Evolutionary conservation across 345 rosid species (phyloP).

Genomic region (Populus ilicifolia): DNA sequence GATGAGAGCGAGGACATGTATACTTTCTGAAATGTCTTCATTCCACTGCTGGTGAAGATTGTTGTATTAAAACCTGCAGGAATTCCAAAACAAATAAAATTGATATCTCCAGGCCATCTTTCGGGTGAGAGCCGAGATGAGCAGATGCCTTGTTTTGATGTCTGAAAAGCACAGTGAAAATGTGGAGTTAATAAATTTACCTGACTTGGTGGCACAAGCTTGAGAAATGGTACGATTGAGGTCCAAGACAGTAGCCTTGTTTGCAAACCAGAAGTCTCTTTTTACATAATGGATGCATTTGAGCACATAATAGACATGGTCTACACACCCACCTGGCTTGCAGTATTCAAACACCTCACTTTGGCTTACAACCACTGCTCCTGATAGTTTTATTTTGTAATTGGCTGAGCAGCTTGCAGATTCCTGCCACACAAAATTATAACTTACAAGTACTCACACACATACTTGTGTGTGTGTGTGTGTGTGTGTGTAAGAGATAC

Average conservation of each 20-base stretch:
- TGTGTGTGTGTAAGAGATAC: background rate
- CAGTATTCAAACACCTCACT: slow-evolving; percentile 23
- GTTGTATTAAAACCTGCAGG: background rate
- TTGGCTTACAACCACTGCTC: slow-evolving; percentile 16
- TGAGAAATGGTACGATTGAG: slow-evolving; percentile 7
- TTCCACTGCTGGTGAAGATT: background rate
- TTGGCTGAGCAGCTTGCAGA: slow-evolving; percentile 10
- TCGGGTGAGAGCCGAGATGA: too few species aligned
- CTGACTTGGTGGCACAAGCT: slow-evolving; percentile 14
- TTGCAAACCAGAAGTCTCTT: slow-evolving; percentile 36
- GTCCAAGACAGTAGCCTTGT: slow-evolving; percentile 15
- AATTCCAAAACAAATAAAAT: background rate
- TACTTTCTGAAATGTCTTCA: background rate
- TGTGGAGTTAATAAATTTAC: background rate
- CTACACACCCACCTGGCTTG: slow-evolving; percentile 15
- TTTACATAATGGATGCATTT: slow-evolving; percentile 23
- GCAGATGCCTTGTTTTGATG: too few species aligned
- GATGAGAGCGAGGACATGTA: background rate
- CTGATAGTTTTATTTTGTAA: slow-evolving; percentile 17
- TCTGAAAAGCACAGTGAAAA: too few species aligned
- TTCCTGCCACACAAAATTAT: background rate
- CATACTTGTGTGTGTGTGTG: too few species aligned
- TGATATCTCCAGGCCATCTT: too few species aligned
- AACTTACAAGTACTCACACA: background rate
- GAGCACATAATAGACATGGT: slow-evolving; percentile 13